Conservation (phyloP, 2,329 filamentous ascomycete species). For the Diplocarpon rosae region DNA sequence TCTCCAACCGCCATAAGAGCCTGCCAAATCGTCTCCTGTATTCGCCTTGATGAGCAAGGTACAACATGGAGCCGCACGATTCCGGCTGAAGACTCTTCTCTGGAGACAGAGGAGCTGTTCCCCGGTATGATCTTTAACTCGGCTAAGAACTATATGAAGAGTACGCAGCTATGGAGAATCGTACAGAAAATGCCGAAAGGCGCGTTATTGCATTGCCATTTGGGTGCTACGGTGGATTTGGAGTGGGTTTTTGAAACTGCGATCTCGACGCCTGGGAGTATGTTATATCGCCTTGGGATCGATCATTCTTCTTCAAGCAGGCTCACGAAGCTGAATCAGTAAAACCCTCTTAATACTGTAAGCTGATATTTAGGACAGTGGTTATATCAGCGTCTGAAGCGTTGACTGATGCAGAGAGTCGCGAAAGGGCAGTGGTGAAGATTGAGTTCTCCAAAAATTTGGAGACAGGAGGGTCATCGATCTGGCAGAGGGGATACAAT, state of each 20-base stretch:
- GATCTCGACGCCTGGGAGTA: constrained; percentile 53
- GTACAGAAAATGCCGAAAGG: constrained; percentile 81
- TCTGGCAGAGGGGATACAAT: constrained; percentile 56
- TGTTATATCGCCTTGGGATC: too few relatives aligned
- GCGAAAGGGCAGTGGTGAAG: constrained; percentile 40
- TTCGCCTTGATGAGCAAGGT: constrained; percentile 62
- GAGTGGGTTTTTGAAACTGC: constrained; percentile 64
- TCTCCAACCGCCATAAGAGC: constrained; percentile 68
- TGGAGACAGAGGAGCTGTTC: constrained; percentile 54
- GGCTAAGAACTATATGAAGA: constrained; percentile 70
- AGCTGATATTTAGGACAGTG: constrained; percentile 28
- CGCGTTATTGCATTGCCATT: constrained; percentile 70
- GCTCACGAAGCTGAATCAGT: too few relatives aligned
- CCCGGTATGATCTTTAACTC: constrained; percentile 87
- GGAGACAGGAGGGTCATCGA: constrained; percentile 26
- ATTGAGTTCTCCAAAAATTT: constrained; percentile 42
- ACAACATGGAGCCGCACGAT: constrained; percentile 55
- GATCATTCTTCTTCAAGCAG: too few relatives aligned
- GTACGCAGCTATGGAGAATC: constrained; percentile 72
- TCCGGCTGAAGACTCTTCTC: constrained; percentile 48
- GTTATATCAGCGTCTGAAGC: constrained; percentile 48
- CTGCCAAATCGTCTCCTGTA: constrained; percentile 64
- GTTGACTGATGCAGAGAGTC: constrained; percentile 40
- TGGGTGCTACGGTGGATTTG: constrained; percentile 80
- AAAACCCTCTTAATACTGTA: too few relatives aligned